phyloP scores from a whole-genome alignment of 495 filamentous ascomycete species.

The Tuber calosporum region DNA sequence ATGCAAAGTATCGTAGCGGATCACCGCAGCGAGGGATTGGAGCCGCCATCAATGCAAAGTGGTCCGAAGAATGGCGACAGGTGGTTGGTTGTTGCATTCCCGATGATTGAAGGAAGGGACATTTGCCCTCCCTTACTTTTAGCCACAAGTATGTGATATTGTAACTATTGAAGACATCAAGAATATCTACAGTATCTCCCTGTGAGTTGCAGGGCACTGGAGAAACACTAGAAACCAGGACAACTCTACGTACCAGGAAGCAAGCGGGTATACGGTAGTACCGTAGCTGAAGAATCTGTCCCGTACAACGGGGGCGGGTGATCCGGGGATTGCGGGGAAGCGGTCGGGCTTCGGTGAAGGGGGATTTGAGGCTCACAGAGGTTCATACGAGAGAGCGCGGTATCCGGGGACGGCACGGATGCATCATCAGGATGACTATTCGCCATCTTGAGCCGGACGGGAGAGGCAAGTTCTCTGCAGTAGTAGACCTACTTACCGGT shows the following conservation, averaged over 20 bases:
- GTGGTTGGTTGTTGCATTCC: too few species aligned
- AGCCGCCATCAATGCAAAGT: not conserved
- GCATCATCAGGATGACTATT: not conserved
- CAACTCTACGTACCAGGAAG: not conserved
- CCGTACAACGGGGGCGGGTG: too few species aligned
- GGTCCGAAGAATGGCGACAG: not conserved
- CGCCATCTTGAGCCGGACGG: not conserved
- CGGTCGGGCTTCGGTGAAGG: too few species aligned
- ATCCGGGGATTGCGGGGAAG: too few species aligned
- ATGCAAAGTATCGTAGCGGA: not conserved
- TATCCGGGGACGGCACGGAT: not conserved
- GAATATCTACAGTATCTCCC: too few species aligned
- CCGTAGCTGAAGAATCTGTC: too few species aligned
- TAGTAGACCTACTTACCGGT: too few species aligned
- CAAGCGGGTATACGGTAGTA: not conserved
- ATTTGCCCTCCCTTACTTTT: not conserved
- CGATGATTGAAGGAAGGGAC: not conserved
- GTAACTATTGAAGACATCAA: not conserved
- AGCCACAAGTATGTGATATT: not conserved
- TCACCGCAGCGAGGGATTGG: not conserved
- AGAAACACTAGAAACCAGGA: not conserved
- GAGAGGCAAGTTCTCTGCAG: not conserved
- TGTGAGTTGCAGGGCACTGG: not conserved
- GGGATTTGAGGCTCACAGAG: too few species aligned
- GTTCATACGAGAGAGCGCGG: too few species aligned